These are phyloP conservation scores for Klebsormidium nitens DNA, from an alignment of 139 green algal species.

Conservation along the genomic window DNA sequence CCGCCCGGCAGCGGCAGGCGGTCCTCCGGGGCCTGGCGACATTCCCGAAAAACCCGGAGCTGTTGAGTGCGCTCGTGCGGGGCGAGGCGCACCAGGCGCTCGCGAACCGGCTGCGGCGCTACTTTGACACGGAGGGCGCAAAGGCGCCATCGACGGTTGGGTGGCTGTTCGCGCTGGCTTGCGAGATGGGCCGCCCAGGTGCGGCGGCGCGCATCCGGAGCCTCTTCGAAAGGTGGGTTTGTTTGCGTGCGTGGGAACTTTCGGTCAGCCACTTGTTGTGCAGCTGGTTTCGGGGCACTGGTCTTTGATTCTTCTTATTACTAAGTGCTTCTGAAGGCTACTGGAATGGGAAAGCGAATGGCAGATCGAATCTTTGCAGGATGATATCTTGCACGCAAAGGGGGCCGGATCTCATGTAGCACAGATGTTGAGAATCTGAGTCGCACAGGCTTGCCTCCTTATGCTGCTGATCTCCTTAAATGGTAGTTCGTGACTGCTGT, in stretches of 20 bases:
- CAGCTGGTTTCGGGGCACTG: too few relatives aligned
- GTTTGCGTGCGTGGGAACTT: not conserved
- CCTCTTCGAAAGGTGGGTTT: conserved; percentile 13
- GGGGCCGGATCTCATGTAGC: too few relatives aligned
- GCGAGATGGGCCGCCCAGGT: conserved; percentile 18
- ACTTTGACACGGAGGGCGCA: conserved; percentile 24
- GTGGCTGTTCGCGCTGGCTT: conserved; percentile 34
- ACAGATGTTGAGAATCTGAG: too few relatives aligned
- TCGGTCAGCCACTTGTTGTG: too few relatives aligned
- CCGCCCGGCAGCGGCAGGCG: not conserved
- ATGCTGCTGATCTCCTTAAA: too few relatives aligned
- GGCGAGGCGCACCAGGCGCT: conserved; percentile 37
- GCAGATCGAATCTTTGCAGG: too few relatives aligned
- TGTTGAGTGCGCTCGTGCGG: conserved; percentile 41
- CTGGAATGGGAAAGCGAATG: too few relatives aligned
- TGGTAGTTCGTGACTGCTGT: too few relatives aligned
- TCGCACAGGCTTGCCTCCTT: too few relatives aligned
- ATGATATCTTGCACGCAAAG: too few relatives aligned
- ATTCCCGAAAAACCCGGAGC: conserved; percentile 42
- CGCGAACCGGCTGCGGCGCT: conserved; percentile 41
- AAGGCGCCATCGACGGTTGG: not conserved
- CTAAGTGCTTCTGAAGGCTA: too few relatives aligned
- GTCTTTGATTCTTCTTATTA: too few relatives aligned
- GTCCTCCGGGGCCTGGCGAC: conserved; percentile 28
- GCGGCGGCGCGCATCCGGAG: conserved; percentile 8